Base-by-base conservation (phyloP, 2,329 filamentous ascomycete genomes). In the Balansia obtecta region DNA sequence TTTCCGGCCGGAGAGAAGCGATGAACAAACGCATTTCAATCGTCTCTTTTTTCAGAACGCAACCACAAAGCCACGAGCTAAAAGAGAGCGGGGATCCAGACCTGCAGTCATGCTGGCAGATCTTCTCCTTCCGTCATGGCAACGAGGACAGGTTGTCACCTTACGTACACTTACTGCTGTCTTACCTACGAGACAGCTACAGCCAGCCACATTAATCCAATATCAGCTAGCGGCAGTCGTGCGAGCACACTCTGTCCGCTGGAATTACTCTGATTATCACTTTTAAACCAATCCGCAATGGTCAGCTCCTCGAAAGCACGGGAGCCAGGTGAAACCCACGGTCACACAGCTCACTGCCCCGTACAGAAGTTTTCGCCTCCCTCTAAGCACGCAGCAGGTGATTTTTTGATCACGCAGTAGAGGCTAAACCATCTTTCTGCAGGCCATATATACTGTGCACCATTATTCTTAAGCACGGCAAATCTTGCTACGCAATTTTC, bases 141-240 rank as follows among this genome's bases (percentile, higher is more conserved):
- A 47, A 22, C 16, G 33, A 22, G n/a, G 34, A 40, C 40, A 8
- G 16, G 16, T 32, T 34, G 47, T 44, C 40, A 44, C 13, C 40
- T 45, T 40, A 45, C 39, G 12, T 49, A 38, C 46, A 49, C 15
- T 39, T 41, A 13, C 27, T 13, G 32, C 48, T 20, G 40, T 45
- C n/a, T 22, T 22, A 45, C 33, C 34, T 13, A 42, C 44, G 11
- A 34, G 34, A 41, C 32, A 38, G 41, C 10, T 40, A 50, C 49
- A 47, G 49, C 49, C 49, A 37, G 49, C 49, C 43, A 46, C 49
- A 33, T n/a, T 5, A n/a, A n/a, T n/a, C n/a, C n/a, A n/a, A n/a
- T n/a, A 43, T 32, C 12, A 33, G 18, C 16, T 39, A 8, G 39
- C 27, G 27, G 7, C 1, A 27, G 20, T 22, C 20, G 20, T 20